Conservation (phyloP, 495 filamentous ascomycete genomes). For the Cercophora samala region DNA sequence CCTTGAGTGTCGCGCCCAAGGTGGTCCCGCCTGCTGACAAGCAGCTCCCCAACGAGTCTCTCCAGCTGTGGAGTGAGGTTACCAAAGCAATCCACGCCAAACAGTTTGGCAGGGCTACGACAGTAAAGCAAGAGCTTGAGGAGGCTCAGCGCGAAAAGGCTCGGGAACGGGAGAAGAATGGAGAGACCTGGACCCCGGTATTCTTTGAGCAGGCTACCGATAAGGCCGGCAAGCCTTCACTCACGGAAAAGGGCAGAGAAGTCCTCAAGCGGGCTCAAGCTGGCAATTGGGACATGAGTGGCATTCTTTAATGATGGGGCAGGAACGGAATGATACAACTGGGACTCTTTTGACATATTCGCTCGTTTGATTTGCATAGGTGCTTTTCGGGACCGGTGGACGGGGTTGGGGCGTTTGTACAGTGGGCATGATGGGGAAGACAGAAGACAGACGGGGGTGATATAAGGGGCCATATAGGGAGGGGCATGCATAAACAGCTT, state of each 20-base stretch:
- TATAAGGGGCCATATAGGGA: conserved; percentile 12
- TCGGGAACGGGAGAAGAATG: conserved; percentile 64
- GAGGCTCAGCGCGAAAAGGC: conserved; percentile 83
- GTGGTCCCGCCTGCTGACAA: conserved; percentile 66
- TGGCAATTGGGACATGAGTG: conserved; percentile 53
- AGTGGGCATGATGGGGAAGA: neutral
- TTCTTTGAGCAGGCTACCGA: conserved; percentile 80
- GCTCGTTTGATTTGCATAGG: conserved; percentile 8
- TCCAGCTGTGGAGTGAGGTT: conserved; percentile 81
- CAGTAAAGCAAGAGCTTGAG: conserved; percentile 85
- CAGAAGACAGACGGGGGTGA: neutral
- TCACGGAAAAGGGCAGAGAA: conserved; percentile 72
- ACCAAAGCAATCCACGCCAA: conserved; percentile 83
- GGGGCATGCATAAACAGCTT: conserved; percentile 8
- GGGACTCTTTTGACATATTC: neutral
- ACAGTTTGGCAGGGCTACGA: conserved; percentile 79
- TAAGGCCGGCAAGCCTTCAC: conserved; percentile 69
- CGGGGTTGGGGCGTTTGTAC: conserved; percentile 6
- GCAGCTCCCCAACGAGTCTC: conserved; percentile 86
- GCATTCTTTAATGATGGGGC: conserved; percentile 29
- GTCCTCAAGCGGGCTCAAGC: conserved; percentile 66
- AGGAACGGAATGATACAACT: neutral
- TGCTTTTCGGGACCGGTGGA: neutral
- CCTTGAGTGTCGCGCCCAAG: conserved; percentile 74
- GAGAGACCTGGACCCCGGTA: conserved; percentile 74